Conservation (phyloP, 768 basidiomycete species). For the Lyophyllum semitale region DNA sequence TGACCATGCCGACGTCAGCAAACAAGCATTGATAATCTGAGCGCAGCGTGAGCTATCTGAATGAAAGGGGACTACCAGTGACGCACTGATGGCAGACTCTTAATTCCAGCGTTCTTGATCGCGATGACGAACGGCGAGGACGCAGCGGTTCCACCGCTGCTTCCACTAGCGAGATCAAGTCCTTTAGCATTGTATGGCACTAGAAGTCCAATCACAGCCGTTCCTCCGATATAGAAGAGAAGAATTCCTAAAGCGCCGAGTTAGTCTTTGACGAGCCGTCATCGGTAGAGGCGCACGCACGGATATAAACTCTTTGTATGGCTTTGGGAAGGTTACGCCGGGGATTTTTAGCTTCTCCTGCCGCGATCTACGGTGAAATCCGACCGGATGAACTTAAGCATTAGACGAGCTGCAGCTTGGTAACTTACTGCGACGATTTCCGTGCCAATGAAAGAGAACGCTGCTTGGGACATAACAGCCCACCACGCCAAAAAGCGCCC, state of each 20-base stretch:
- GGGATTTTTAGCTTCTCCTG: conserved; percentile 91
- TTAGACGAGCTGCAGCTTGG: not conserved
- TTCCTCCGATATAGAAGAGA: conserved; percentile 73
- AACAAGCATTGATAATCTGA: conserved; percentile 78
- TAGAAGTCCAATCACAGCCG: conserved; percentile 79
- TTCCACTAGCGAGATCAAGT: conserved; percentile 55
- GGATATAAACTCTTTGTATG: conserved; percentile 72
- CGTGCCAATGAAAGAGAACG: conserved; percentile 91
- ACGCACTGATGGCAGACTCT: conserved; percentile 74
- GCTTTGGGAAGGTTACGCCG: conserved; percentile 63
- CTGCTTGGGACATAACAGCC: conserved; percentile 76
- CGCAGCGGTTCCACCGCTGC: conserved; percentile 66
- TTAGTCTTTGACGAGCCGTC: not conserved
- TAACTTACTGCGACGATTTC: conserved; percentile 87
- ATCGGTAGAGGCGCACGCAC: conserved; percentile 30
- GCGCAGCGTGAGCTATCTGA: conserved; percentile 1
- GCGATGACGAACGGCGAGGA: conserved; percentile 93
- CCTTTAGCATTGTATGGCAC: conserved; percentile 68
- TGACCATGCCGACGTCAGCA: conserved; percentile 91
- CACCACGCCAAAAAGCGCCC: conserved; percentile 73
- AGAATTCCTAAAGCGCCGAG: conserved; percentile 63
- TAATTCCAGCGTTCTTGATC: conserved; percentile 84
- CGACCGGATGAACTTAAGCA: not conserved
- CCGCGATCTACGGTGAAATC: conserved; percentile 65
- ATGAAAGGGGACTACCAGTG: not conserved